Conservation (phyloP, 495 filamentous ascomycete species). For the Jackrogersella minutella region DNA sequence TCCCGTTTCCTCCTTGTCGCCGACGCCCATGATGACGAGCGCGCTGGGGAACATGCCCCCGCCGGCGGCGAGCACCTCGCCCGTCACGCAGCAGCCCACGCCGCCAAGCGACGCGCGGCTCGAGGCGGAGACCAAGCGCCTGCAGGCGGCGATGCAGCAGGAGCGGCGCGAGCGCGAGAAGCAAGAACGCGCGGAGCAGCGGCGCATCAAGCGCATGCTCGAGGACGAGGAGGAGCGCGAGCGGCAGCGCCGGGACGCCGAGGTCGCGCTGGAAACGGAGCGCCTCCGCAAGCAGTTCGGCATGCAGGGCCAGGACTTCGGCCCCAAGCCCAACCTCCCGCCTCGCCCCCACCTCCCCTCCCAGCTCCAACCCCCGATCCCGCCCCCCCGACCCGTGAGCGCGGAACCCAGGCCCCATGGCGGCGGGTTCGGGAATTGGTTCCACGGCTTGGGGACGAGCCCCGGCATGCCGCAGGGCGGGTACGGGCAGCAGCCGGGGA, state of each 20-base stretch:
- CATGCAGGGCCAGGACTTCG: conserved; percentile 54
- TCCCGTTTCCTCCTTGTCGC: not conserved
- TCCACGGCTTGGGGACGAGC: conserved; percentile 18
- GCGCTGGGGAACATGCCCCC: conserved; percentile 35
- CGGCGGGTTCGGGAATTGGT: conserved; percentile 37
- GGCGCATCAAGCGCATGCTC: conserved; percentile 76
- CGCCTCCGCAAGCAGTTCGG: conserved; percentile 78
- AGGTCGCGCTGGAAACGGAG: conserved; percentile 86
- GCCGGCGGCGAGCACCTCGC: conserved; percentile 17
- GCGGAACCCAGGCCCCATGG: conserved; percentile 47
- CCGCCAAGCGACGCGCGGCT: conserved; percentile 56
- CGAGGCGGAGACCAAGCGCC: conserved; percentile 69
- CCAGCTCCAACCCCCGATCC: conserved; percentile 41
- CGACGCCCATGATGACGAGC: conserved; percentile 36
- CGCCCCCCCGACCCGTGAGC: conserved; percentile 53
- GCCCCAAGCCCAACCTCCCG: conserved; percentile 31
- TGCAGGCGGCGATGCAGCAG: conserved; percentile 64
- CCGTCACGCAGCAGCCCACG: conserved; percentile 36
- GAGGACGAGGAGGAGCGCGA: conserved; percentile 83
- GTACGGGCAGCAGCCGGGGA: conserved; percentile 10
- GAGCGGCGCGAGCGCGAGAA: conserved; percentile 64
- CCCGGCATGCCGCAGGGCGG: conserved; percentile 4
- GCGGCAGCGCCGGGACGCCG: conserved; percentile 68
- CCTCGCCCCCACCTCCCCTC: conserved; percentile 36
- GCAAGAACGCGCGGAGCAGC: conserved; percentile 67